phyloP scores from a whole-genome alignment of 306 rosid species.

The Datisca glomerata region DNA sequence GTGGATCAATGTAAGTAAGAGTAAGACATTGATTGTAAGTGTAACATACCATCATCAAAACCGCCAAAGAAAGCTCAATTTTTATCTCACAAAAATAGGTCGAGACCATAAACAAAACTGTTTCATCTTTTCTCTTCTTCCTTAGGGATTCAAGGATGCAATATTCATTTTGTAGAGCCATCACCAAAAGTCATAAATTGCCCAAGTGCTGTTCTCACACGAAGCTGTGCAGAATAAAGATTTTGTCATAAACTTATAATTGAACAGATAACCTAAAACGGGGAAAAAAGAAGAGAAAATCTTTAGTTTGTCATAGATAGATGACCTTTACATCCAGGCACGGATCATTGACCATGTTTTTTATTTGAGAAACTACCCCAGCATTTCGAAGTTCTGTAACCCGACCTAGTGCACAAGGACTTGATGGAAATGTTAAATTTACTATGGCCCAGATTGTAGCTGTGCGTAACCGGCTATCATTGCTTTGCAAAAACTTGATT shows the following conservation, averaged over 20 bases:
- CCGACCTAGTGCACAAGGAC: conserved; percentile 40
- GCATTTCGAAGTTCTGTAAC: conserved; percentile 37
- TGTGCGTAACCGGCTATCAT: conserved; percentile 41
- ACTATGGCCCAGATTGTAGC: conserved; percentile 60
- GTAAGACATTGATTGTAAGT: too few species aligned
- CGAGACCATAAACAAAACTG: conserved; percentile 17
- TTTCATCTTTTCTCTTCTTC: conserved; percentile 16
- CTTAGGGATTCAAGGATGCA: conserved; percentile 10
- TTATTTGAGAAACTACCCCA: conserved; percentile 62
- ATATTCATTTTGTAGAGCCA: conserved; percentile 20
- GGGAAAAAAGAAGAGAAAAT: neutral
- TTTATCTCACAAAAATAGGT: too few species aligned
- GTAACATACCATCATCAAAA: too few species aligned
- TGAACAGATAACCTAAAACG: neutral
- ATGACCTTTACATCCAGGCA: conserved; percentile 71
- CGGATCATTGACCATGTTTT: conserved; percentile 62
- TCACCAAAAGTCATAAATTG: conserved; percentile 47
- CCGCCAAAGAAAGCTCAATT: too few species aligned
- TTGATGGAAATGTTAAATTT: conserved; percentile 59
- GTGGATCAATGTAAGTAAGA: too few species aligned
- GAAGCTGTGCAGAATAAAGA: conserved; percentile 42
- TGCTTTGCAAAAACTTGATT: conserved; percentile 49
- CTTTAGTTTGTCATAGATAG: conserved; percentile 10
- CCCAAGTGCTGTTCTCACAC: conserved; percentile 46
- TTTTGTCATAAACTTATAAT: conserved; percentile 3